phyloP scores from a whole-genome alignment of 176 grass and related monocot species.

The Pontederia paniculata region DNA sequence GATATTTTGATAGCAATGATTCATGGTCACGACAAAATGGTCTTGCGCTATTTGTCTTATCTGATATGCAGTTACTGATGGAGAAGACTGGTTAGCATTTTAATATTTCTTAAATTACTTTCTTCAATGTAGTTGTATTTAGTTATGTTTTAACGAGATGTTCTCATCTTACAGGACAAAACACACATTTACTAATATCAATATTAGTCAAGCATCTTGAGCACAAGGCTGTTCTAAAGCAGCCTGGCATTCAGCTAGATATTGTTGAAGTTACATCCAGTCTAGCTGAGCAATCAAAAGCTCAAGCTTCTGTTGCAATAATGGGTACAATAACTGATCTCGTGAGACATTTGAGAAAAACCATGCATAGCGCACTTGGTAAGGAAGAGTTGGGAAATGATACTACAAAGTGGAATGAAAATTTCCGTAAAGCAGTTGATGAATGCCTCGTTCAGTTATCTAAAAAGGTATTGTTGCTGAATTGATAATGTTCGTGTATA shows the following conservation, averaged over 20 bases:
- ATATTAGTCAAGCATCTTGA: constrained; percentile 96
- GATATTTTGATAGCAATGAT: constrained; percentile 63
- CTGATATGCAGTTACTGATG: constrained; percentile 85
- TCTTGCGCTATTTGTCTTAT: constrained; percentile 56
- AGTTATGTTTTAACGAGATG: constrained; percentile 4
- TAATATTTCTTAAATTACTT: neutral
- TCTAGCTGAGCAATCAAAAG: constrained; percentile 73
- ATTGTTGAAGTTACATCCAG: constrained; percentile 69
- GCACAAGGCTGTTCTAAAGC: constrained; percentile 74
- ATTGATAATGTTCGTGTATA: too few species aligned
- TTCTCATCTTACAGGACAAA: constrained; percentile 54
- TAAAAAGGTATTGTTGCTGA: constrained; percentile 60
- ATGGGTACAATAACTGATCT: constrained; percentile 95
- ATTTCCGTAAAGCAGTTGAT: constrained; percentile 63
- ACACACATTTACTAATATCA: constrained; percentile 75
- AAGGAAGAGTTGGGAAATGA: constrained; percentile 45
- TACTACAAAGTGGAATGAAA: constrained; percentile 62
- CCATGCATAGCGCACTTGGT: constrained; percentile 74
- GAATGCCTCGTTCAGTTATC: constrained; percentile 80
- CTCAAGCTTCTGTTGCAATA: constrained; percentile 62
- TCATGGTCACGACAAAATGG: constrained; percentile 69
- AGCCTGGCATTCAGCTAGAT: constrained; percentile 81
- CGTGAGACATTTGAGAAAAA: constrained; percentile 89
- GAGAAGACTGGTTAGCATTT: constrained; percentile 53
- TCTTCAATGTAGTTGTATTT: neutral